Percentiles rank a stretch among this genome's conserved stretches.
phyloP scores from a whole-genome alignment of 306 rosid species.

The Citrullus mucosospermus region DNA sequence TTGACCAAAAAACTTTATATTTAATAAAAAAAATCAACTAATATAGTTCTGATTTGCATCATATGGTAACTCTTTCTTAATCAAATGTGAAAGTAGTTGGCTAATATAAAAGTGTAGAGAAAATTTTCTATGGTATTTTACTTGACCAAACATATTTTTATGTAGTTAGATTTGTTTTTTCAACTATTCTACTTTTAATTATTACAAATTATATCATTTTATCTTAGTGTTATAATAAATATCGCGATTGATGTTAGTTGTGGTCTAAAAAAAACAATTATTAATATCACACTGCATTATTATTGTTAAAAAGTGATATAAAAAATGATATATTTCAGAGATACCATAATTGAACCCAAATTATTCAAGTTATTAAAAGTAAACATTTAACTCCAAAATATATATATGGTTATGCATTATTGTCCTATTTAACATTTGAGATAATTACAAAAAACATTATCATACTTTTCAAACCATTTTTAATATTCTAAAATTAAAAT shows the following conservation, averaged over 20 bases:
- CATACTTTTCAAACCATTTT: too few species aligned
- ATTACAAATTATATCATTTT: not conserved
- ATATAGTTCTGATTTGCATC: too few species aligned
- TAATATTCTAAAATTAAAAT: too few species aligned
- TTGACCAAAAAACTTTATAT: too few species aligned
- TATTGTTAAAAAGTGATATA: not conserved
- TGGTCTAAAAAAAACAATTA: not conserved
- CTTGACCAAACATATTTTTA: too few species aligned
- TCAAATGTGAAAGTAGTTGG: too few species aligned
- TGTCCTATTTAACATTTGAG: not conserved
- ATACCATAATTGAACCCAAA: not conserved
- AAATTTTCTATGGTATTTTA: too few species aligned
- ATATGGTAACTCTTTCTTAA: too few species aligned
- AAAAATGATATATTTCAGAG: not conserved
- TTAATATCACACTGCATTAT: not conserved
- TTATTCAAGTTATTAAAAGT: not conserved
- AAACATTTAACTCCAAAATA: not conserved
- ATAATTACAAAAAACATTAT: not conserved
- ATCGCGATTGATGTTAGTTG: not conserved
- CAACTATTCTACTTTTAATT: not conserved
- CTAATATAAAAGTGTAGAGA: too few species aligned
- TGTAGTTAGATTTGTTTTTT: not conserved
- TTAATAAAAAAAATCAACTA: too few species aligned
- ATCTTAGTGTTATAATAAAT: not conserved
- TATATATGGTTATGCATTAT: not conserved